Base-by-base conservation (phyloP, 768 basidiomycete species). In the Imleria badia region DNA sequence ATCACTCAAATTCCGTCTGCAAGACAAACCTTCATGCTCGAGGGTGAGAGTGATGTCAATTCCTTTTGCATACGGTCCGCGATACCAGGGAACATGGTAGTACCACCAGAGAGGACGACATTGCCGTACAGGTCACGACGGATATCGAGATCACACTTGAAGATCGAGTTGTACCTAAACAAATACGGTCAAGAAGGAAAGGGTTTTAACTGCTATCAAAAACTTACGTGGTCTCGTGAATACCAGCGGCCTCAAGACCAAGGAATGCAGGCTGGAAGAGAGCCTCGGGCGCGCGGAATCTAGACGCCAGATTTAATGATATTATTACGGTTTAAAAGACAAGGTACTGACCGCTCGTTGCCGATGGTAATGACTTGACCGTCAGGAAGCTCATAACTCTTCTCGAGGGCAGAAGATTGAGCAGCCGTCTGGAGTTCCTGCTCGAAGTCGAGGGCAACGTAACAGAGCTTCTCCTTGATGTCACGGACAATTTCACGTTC, bases 41-140 rank as follows among this genome's bases (percentile, higher is more conserved):
- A 81, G 26, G 94, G 93, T 34, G 69, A 62, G 61, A 94, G 79
- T 20, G 86, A 77, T 20, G 89, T 89, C 70, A 96, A 78, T 76
- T 96, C 93, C 81, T 93, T 94, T 73, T 92, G 89, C 91, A 96
- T 91, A 66, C 94, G 89, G 75, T 96, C 94, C 63, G 92, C 84
- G 65, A 96, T 94, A 79, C 93, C 94, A 63, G 90, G 86, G 89
- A 94, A 94, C 92, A 95, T 94, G 67, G 91, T 94, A 58, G 90
- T 91, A 69, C 92, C 92, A 67, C 92, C 92, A 54, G 81, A 81
- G 64, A 84, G 74, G 14, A 72, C 73, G n/a, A 72, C 69, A 14
- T 71, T 71, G n/a, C 70, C 70, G 12, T 71, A 71, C 29, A 71
- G 30, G 13, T 71, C 70, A 39, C 71, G 71, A 64, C 70, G 70